Evolutionary conservation across 495 filamentous ascomycete species (phyloP).

Genomic region (Penicillium longicatenatum): DNA sequence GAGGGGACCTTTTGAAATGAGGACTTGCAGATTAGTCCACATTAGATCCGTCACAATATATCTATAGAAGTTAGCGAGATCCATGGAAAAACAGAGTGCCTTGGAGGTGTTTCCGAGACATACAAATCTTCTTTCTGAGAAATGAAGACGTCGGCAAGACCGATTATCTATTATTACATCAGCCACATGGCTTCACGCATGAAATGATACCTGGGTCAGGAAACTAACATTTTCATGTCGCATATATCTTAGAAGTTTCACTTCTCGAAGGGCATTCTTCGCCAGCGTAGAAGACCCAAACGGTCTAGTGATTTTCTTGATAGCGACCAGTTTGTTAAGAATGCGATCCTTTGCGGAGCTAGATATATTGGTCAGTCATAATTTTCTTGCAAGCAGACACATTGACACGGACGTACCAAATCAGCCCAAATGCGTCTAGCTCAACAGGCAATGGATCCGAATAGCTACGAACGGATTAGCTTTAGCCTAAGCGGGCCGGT

Average conservation of each 20-base stretch:
- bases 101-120: slow-evolving; percentile 81
- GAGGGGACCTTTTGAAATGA: slow-evolving; percentile 81
- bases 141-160: slow-evolving; percentile 93
- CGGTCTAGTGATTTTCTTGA: slow-evolving; percentile 97
- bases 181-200: slow-evolving; percentile 6
- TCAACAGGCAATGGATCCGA: slow-evolving; percentile 9
- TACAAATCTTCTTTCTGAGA: slow-evolving; percentile 93
- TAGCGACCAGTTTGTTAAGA: slow-evolving; percentile 73
- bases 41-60: slow-evolving; percentile 94
- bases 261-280: slow-evolving; percentile 85
- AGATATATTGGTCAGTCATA: neutral
- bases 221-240: slow-evolving; percentile 80
- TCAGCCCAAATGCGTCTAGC: slow-evolving; percentile 8
- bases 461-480: slow-evolving; percentile 9
- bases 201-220: neutral
- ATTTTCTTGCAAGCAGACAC: neutral
- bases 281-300: slow-evolving; percentile 89
- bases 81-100: slow-evolving; percentile 64
- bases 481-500: neutral
- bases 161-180: slow-evolving; percentile 69
- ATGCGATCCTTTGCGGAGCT: slow-evolving; percentile 22
- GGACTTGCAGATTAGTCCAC: slow-evolving; percentile 84
- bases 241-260: slow-evolving; percentile 88
- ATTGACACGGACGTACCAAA: slow-evolving; percentile 4
- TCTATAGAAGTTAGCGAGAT: slow-evolving; percentile 39